phyloP scores from a whole-genome alignment of 176 grass and related monocot genomes.

The Musa beccarii region DNA sequence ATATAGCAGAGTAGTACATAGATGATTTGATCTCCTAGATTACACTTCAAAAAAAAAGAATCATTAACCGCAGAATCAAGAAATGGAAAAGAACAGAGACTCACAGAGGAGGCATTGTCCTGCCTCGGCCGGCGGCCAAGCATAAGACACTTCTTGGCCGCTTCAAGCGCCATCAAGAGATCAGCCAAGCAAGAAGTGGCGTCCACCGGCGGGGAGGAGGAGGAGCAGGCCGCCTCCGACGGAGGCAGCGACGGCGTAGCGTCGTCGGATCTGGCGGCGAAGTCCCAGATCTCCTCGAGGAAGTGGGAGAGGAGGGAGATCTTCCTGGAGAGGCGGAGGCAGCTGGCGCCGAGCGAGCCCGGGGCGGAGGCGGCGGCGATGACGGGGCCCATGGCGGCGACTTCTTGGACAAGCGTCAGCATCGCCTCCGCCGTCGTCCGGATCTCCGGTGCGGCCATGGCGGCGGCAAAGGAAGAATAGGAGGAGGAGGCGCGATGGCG shows the following conservation, averaged over 20 bases:
- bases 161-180: constrained; percentile 53
- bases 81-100: background rate
- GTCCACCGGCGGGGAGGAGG: background rate
- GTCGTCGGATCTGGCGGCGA: constrained; percentile 15
- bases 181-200: constrained; percentile 30
- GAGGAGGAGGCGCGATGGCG: constrained; percentile 11
- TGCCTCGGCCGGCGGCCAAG: constrained; percentile 22
- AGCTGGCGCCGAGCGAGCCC: constrained; percentile 49
- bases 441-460: background rate
- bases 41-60: constrained; percentile 2
- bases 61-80: constrained; percentile 7
- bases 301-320: constrained; percentile 84
- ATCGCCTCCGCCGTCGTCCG: constrained; percentile 43
- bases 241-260: constrained; percentile 5
- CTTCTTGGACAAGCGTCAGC: constrained; percentile 17
- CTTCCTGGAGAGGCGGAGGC: constrained; percentile 67
- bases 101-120: constrained; percentile 36
- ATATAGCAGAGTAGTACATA: background rate
- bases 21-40: constrained; percentile 11
- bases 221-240: constrained; percentile 3
- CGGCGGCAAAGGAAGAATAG: background rate
- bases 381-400: constrained; percentile 3
- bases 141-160: constrained; percentile 46
- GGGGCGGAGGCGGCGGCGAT: constrained; percentile 29
- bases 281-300: constrained; percentile 51